Evolutionary conservation across 2,329 filamentous ascomycete genomes (phyloP).

Genomic region (Botryotinia narcissicola): DNA sequence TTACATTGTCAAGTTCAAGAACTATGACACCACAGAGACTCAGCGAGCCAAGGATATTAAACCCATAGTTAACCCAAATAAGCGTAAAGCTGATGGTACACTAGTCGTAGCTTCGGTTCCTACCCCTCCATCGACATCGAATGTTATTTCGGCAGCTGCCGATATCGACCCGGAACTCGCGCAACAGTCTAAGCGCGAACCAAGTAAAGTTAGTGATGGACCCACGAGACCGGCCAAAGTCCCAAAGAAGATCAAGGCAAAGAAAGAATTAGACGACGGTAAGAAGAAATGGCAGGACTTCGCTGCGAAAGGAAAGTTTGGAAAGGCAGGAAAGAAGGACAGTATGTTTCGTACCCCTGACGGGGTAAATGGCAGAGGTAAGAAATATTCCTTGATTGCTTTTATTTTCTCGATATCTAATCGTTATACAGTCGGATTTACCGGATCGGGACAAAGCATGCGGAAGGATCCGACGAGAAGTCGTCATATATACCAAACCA

Average conservation of each 20-base stretch:
- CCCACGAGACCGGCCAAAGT: slow-evolving; percentile 62
- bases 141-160: slow-evolving; percentile 40
- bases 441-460: slow-evolving; percentile 92
- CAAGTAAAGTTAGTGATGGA: slow-evolving; percentile 60
- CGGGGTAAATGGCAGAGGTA: slow-evolving; percentile 81
- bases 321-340: slow-evolving; percentile 72
- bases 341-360: slow-evolving; percentile 97
- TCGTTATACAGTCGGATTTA: slow-evolving; percentile 75
- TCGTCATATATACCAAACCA: slow-evolving; percentile 80
- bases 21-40: slow-evolving; percentile 81
- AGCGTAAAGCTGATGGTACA: slow-evolving; percentile 82
- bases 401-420: slow-evolving; percentile 34
- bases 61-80: slow-evolving; percentile 68
- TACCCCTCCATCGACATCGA: slow-evolving; percentile 42
- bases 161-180: slow-evolving; percentile 65
- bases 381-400: slow-evolving; percentile 30
- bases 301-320: slow-evolving; percentile 70
- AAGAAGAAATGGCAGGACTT: slow-evolving; percentile 97
- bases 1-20: slow-evolving; percentile 94
- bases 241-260: slow-evolving; percentile 85
- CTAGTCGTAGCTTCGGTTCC: slow-evolving; percentile 49
- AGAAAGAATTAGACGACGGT: slow-evolving; percentile 83
- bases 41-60: slow-evolving; percentile 79
- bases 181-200: slow-evolving; percentile 61
- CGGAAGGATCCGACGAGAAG: slow-evolving; percentile 82